Evolutionary conservation across 108 stramenopile species (phyloP).

Genomic region (Schizochytrium sp.): DNA sequence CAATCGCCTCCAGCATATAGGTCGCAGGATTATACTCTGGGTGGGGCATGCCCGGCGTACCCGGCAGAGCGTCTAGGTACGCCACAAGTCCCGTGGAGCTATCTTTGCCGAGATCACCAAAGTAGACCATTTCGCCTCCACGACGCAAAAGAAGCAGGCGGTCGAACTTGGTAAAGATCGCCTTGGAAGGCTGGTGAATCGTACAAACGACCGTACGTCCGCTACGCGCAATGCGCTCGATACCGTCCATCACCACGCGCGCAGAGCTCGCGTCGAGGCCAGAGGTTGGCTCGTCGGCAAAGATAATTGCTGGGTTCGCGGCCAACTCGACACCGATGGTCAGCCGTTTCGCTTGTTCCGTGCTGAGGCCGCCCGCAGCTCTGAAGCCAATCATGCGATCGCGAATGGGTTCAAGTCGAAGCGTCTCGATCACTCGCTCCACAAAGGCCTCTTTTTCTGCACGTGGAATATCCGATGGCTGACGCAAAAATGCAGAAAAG

Average conservation of each 20-base stretch:
- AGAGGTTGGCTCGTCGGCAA: slow-evolving; percentile 66
- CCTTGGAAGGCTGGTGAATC: slow-evolving; percentile 37
- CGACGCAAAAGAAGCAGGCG: slow-evolving; percentile 27
- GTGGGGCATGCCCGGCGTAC: slow-evolving; percentile 10
- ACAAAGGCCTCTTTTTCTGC: neutral
- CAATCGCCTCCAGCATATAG: slow-evolving; percentile 70
- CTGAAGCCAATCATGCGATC: slow-evolving; percentile 16
- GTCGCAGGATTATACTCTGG: slow-evolving; percentile 61
- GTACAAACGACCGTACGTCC: slow-evolving; percentile 32
- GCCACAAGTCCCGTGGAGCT: slow-evolving; percentile 45
- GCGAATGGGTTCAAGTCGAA: slow-evolving; percentile 6
- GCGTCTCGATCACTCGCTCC: neutral
- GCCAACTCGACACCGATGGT: slow-evolving; percentile 73
- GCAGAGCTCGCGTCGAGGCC: slow-evolving; percentile 12
- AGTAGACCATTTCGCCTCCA: slow-evolving; percentile 32
- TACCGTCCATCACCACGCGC: neutral
- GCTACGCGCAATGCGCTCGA: neutral
- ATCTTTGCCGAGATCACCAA: slow-evolving; percentile 66
- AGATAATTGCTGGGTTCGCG: slow-evolving; percentile 59
- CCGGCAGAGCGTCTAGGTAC: slow-evolving; percentile 45
- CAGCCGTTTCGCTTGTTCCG: slow-evolving; percentile 75
- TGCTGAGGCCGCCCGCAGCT: slow-evolving; percentile 54
- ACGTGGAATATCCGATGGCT: neutral
- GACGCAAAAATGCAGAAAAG: slow-evolving; percentile 32
- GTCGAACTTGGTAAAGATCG: slow-evolving; percentile 29